These are phyloP conservation scores for Pythium volutum DNA, from an alignment of 352 stramenopile species.

Conservation along the genomic window DNA sequence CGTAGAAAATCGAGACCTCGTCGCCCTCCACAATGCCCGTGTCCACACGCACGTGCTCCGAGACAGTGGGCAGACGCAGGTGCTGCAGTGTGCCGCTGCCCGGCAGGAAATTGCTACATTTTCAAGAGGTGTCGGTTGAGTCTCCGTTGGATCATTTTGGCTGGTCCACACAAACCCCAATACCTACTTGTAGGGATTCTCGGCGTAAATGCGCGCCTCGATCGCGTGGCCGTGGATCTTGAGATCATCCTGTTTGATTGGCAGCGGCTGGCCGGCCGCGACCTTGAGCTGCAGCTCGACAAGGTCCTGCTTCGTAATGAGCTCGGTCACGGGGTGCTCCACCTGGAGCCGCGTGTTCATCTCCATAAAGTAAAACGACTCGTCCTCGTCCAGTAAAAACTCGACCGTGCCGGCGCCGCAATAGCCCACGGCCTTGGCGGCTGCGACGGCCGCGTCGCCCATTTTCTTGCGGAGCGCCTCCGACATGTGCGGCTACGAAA, in stretches of 20 bases:
- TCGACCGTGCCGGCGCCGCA: constrained; percentile 97
- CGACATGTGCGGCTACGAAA: constrained; percentile 63
- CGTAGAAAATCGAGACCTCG: constrained; percentile 92
- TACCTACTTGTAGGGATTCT: constrained; percentile 72
- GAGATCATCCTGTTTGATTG: constrained; percentile 90
- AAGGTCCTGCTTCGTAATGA: constrained; percentile 95
- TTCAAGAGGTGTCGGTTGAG: too few relatives aligned
- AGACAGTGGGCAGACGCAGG: constrained; percentile 67
- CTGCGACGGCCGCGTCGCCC: constrained; percentile 90
- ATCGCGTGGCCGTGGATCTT: constrained; percentile 92
- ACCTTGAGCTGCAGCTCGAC: constrained; percentile 97
- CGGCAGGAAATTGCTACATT: constrained; percentile 87
- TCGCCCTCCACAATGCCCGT: constrained; percentile 88
- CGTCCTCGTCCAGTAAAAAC: constrained; percentile 95
- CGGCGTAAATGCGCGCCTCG: constrained; percentile 96
- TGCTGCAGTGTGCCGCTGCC: constrained; percentile 86
- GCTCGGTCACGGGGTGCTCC: constrained; percentile 91
- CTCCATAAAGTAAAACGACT: constrained; percentile 97
- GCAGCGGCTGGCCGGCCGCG: constrained; percentile 72
- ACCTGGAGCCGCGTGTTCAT: constrained; percentile 98
- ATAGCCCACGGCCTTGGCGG: constrained; percentile 93
- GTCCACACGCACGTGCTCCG: constrained; percentile 83
- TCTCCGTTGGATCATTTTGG: too few relatives aligned
- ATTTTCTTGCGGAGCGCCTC: constrained; percentile 75
- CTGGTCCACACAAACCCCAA: too few relatives aligned